Percentiles rank a stretch among this genome's conserved stretches.
Conservation (phyloP, 2,329 filamentous ascomycete genomes). For the Cercospora citrullina region DNA sequence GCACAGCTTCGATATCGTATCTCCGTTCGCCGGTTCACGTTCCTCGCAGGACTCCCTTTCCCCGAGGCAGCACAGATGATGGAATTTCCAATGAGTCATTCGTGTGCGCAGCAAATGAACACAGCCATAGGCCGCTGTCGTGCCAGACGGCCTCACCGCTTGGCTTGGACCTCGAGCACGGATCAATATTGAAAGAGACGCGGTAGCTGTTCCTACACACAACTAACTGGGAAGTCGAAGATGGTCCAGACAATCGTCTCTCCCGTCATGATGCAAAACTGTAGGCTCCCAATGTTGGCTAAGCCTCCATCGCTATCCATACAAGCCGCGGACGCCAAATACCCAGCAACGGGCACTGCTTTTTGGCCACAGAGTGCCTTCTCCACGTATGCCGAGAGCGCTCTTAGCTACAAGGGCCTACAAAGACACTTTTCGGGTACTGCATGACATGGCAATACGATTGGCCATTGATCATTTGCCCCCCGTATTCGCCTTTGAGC, state of each 20-base stretch:
- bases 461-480: conserved; percentile 4
- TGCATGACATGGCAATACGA: conserved; percentile 8
- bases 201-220: not conserved
- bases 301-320: not conserved
- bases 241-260: not conserved
- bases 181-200: not conserved
- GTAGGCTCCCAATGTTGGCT: not conserved
- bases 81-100: not conserved
- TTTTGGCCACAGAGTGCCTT: not conserved
- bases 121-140: not conserved
- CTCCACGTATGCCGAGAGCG: not conserved
- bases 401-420: conserved; percentile 3
- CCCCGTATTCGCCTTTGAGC: not conserved
- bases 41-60: not conserved
- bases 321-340: not conserved
- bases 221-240: not conserved
- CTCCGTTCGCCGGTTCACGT: not conserved
- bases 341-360: not conserved
- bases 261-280: not conserved
- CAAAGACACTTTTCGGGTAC: not conserved
- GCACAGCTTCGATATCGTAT: not conserved
- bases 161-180: not conserved
- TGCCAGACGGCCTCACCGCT: no score
- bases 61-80: not conserved
- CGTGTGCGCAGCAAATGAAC: not conserved